Evolutionary conservation across 129 eudicot species (phyloP).

Genomic region (Dittrichia graveolens): DNA sequence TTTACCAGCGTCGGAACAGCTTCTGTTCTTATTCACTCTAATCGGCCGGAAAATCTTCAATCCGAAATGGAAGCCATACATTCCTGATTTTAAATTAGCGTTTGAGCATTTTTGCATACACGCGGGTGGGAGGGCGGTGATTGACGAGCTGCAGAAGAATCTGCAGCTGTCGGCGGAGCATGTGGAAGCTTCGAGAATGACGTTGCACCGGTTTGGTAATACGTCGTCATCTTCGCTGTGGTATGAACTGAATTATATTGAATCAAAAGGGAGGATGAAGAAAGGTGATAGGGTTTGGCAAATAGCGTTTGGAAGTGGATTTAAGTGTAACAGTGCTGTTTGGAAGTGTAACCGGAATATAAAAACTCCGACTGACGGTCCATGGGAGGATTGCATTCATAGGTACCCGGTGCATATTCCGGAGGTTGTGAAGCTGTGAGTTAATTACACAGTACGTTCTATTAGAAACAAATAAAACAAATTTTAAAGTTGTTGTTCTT

Average conservation of each 20-base stretch:
- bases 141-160: conserved; percentile 73
- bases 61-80: conserved; percentile 70
- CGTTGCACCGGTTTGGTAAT: conserved; percentile 70
- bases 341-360: conserved; percentile 70
- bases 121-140: conserved; percentile 81
- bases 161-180: conserved; percentile 67
- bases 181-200: conserved; percentile 79
- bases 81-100: conserved; percentile 73
- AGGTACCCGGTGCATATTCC: conserved; percentile 78
- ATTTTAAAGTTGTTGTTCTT: not conserved
- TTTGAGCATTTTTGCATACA: conserved; percentile 83
- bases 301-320: conserved; percentile 82
- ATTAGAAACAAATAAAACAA: conserved; percentile 30
- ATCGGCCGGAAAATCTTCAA: conserved; percentile 64
- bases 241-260: conserved; percentile 68
- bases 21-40: conserved; percentile 53
- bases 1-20: conserved; percentile 64
- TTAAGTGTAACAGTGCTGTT: conserved; percentile 82
- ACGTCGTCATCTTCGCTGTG: conserved; percentile 81
- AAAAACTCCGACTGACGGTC: conserved; percentile 52
- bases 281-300: conserved; percentile 83
- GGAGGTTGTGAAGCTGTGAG: conserved; percentile 69
- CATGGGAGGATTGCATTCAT: conserved; percentile 68
- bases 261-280: conserved; percentile 75
- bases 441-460: not conserved